Percentiles rank a stretch among this genome's conserved stretches.
phyloP scores from a whole-genome alignment of 2,329 filamentous ascomycete genomes.

The Grosmannia serpens region DNA sequence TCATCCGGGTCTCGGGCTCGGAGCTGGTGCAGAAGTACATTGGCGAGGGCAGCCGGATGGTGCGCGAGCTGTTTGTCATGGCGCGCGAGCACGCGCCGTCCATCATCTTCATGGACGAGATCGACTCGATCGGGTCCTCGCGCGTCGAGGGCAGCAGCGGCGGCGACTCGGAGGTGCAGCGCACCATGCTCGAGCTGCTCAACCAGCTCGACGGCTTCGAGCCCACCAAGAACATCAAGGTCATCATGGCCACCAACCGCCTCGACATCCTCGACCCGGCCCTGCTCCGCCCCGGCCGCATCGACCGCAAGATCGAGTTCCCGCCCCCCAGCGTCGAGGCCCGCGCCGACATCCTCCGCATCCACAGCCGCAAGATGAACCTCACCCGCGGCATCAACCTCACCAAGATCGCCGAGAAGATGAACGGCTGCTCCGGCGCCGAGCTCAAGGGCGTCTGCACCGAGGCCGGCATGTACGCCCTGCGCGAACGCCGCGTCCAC shows the following conservation, averaged over 20 bases:
- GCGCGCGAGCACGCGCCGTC: conserved; percentile 93
- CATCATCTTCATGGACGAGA: conserved; percentile 99
- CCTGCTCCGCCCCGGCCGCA: conserved; percentile 86
- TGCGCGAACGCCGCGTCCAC: conserved; percentile 90
- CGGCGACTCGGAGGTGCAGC: conserved; percentile 94
- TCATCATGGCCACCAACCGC: conserved; percentile 99
- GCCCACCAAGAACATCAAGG: conserved; percentile 99
- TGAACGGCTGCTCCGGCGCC: conserved; percentile 96
- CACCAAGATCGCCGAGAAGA: conserved; percentile 98
- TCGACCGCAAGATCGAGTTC: conserved; percentile 98
- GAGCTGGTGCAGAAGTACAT: conserved; percentile 99
- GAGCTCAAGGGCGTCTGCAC: conserved; percentile 98
- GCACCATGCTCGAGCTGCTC: conserved; percentile 94
- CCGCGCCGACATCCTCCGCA: conserved; percentile 91
- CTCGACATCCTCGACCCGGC: conserved; percentile 95
- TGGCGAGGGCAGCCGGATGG: conserved; percentile 95
- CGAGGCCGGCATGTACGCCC: conserved; percentile 95
- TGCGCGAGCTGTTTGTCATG: conserved; percentile 98
- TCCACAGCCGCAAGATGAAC: conserved; percentile 98
- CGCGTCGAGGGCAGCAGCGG: conserved; percentile 92
- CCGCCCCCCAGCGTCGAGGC: conserved; percentile 93
- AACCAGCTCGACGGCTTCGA: conserved; percentile 99
- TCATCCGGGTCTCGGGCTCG: conserved; percentile 91
- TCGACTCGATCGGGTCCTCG: conserved; percentile 95
- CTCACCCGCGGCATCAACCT: conserved; percentile 94